Base-by-base conservation (phyloP, 352 stramenopile genomes). In the Phytophthora litchii region DNA sequence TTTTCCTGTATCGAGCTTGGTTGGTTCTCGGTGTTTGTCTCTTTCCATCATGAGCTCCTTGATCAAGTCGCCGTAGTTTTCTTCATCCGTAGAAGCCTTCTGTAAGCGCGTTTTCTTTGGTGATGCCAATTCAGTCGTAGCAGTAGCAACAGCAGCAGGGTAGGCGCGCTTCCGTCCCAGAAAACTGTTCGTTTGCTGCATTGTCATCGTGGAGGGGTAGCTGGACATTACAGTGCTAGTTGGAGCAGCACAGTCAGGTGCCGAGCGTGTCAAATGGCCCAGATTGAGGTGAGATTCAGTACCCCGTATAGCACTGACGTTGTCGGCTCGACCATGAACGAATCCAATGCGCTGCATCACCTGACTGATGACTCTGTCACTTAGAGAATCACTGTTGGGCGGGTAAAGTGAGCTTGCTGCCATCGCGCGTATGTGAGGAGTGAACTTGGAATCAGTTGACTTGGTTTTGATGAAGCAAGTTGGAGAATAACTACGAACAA, bases 1-100 rank as follows among this genome's bases (percentile, higher is more conserved):
- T 77, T 49, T 53, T 70, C 35, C 71, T 65, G 51, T 77, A 77
- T 9, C 64, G 51, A 29, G 60, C 67, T 31, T 80, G 71, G 54
- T 80, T 80, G 1, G 25, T 42, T 80, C 62, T 20, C 67, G 67
- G 7, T 64, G 71, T 13, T 43, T 9, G 14, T 43, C 46, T 34
- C 34, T 27, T 13, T 32, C 20, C 2, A 14, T 17, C 17, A 54
- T 7, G 17, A 54, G 19, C 29, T 54, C 19, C 17, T 54, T 42
- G 46, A 54, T 54, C 46, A 54, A 20, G 2, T 54, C 20, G 19
- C 25, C 19, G 20, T 43, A 42, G n/a, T 54, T 43, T 1, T 36
- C 14, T 21, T 42, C n/a, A 21, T 21, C 16, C 3, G 36, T 21
- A 21, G 10, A 12, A 42, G 1, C 3, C 1, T 20, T 42, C 4